Base-by-base conservation (phyloP, 768 basidiomycete genomes). In the Daedalea quercina region DNA sequence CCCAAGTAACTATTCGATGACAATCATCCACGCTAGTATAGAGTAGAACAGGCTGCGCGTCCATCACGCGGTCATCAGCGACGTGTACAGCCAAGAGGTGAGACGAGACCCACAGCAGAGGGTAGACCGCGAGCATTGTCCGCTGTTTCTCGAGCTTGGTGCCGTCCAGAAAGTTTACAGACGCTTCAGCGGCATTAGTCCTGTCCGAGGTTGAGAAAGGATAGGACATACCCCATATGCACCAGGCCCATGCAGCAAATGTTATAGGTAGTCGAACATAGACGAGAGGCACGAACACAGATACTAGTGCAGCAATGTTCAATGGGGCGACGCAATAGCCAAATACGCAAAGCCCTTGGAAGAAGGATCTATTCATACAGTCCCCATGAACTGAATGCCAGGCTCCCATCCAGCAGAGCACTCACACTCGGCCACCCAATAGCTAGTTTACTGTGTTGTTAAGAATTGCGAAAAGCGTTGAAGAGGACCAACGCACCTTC, bases 311-410 rank as follows among this genome's bases (percentile, higher is more conserved):
- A 7, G 95, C 94, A 41, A 95, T 81, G 57, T 94, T 80, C 47
- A 98, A 78, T 13, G 95, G 95, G 7, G 93, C 94, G 51, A 97
- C 80, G 63, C 95, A 97, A 63, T 98, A 98, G 0, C 95, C 95
- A 3, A 97, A 76, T 26, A 88, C 94, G 63, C 94, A 97, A 22
- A 98, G 74, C 34, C 90, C 92, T 67, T 98, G 95, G 73, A 98
- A 95, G 76, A 98, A 97, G 0, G 90, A 93, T 7, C 90, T 91
- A 62, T 19, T 34, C 6, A 15, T 40, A 12, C 54, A 6, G 37
- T 8, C 6, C 31, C 20, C 17, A 6, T 8, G 37, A 40, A 15
- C 15, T 40, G 6, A 3, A 40, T 40, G 19, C 7, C 4, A 31
- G n/a, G n/a, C n/a, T n/a, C n/a, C n/a, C n/a, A n/a, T n/a, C n/a